Conservation (phyloP, 495 filamentous ascomycete species). For the Hypoxylon fuscum region DNA sequence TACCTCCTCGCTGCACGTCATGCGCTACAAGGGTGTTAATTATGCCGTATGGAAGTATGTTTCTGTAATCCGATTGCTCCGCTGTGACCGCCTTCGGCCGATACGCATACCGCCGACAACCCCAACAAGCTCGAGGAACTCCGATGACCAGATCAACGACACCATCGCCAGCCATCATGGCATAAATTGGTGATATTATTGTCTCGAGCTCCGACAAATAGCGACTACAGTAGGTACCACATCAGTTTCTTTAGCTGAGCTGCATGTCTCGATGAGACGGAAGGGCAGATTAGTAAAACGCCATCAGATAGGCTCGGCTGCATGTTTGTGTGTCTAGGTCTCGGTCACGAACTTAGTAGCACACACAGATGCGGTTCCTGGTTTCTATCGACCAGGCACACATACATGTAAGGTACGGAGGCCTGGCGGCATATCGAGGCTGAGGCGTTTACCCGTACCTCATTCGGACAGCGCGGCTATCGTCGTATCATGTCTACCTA, state of each 20-base stretch:
- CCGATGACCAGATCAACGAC: constrained; percentile 14
- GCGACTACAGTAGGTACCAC: constrained; percentile 24
- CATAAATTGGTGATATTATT: constrained; percentile 21
- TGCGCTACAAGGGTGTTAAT: neutral
- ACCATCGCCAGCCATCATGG: neutral
- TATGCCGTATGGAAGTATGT: constrained; percentile 14
- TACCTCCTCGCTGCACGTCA: constrained; percentile 21
- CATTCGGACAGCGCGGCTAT: constrained; percentile 24
- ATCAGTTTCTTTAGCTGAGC: constrained; percentile 25
- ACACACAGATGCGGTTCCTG: too few relatives aligned
- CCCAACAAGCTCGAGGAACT: constrained; percentile 10
- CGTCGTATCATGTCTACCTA: constrained; percentile 22
- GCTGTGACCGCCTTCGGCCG: constrained; percentile 28
- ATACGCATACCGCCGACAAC: constrained; percentile 16
- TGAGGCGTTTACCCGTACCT: constrained; percentile 27
- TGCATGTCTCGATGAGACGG: constrained; percentile 39
- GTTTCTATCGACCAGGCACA: too few relatives aligned
- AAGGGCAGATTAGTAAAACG: constrained; percentile 27
- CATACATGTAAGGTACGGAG: constrained; percentile 12
- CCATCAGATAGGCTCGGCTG: constrained; percentile 4
- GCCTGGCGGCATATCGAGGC: constrained; percentile 36
- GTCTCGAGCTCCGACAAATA: constrained; percentile 32
- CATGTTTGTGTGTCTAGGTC: constrained; percentile 12
- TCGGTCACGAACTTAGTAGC: constrained; percentile 32
- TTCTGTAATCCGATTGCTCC: constrained; percentile 23